A percentile compares a stretch with the other conserved stretches of the same genome.
Conservation (phyloP, 139 green algal species). For the Chlorella sp. region DNA sequence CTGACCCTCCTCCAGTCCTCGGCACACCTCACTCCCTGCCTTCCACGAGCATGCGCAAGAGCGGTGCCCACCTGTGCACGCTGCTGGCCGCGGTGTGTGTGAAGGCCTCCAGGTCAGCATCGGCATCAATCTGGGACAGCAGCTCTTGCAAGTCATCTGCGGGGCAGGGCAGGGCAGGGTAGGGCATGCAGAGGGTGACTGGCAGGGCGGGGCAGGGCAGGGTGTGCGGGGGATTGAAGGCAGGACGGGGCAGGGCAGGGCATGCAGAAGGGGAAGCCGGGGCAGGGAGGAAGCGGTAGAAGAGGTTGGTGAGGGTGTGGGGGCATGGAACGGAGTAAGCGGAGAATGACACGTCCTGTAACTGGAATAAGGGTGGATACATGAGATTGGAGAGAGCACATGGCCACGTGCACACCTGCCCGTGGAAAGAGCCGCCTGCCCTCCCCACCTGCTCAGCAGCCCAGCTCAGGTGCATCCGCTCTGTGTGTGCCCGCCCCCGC, state of each 20-base stretch:
- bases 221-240: no score
- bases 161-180: background rate
- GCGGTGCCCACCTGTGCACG: constrained; percentile 27
- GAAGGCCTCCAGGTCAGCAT: constrained; percentile 46
- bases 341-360: no score
- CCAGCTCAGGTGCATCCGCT: no score
- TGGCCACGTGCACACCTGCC: background rate
- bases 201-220: no score
- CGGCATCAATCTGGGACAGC: constrained; percentile 28
- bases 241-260: no score
- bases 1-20: no score
- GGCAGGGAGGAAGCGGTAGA: background rate
- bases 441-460: background rate
- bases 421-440: no score
- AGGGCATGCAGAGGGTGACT: background rate
- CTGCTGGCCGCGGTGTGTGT: constrained; percentile 22
- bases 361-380: no score
- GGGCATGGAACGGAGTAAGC: no score
- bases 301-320: background rate
- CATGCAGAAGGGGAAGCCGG: background rate
- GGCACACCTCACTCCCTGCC: background rate
- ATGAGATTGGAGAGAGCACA: no score
- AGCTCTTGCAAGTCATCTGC: constrained; percentile 14
- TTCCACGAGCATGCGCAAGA: background rate
- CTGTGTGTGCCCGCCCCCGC: no score